phyloP scores from a whole-genome alignment of 202 grass and related monocot species.

The Carex sylvatica region DNA sequence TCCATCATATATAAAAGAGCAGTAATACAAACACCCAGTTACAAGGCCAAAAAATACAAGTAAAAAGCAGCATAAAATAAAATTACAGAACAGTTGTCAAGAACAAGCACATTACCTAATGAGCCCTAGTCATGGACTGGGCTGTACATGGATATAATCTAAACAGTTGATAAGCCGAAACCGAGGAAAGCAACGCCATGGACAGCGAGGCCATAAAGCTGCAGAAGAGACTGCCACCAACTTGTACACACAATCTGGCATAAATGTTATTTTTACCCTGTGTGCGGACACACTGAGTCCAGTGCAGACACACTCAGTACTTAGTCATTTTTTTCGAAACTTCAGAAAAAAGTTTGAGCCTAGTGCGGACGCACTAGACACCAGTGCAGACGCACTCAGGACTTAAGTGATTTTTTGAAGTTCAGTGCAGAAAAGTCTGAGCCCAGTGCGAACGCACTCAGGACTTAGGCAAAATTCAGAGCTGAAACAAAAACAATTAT shows the following conservation, averaged over 20 bases:
- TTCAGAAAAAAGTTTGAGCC: no score
- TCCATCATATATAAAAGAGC: neutral
- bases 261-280: no score
- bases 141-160: conserved; percentile 27
- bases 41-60: neutral
- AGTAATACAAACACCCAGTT: neutral
- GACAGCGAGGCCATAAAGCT: conserved; percentile 28
- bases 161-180: conserved; percentile 59
- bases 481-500: no score
- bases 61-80: neutral
- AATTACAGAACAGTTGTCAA: neutral
- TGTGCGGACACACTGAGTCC: no score
- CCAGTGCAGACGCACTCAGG: no score
- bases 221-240: conserved; percentile 45
- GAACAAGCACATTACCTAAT: neutral
- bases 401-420: no score
- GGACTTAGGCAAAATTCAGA: no score
- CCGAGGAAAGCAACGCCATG: conserved; percentile 48
- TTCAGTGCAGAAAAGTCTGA: no score
- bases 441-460: no score
- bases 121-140: neutral
- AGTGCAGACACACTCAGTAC: no score
- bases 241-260: conserved; percentile 61
- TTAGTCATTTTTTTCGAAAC: no score
- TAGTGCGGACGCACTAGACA: no score